A percentile compares a stretch with the other conserved stretches of the same genome.
Evolutionary conservation across 768 basidiomycete genomes (phyloP).

Genomic region (Phaffia australis): DNA sequence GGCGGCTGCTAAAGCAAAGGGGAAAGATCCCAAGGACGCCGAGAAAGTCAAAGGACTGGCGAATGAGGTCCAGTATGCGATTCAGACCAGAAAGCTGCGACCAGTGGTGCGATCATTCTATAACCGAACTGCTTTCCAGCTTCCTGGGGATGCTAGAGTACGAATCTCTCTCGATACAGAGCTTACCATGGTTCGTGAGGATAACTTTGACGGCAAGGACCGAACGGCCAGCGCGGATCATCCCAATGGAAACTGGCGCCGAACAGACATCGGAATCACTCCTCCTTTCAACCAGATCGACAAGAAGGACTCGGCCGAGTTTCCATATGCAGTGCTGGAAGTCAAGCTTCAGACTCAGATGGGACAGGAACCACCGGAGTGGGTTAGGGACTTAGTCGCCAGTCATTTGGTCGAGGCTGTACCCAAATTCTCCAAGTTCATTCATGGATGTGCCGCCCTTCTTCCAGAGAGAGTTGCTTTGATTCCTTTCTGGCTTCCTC

Average conservation of each 20-base stretch:
- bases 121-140: slow-evolving; percentile 96
- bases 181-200: slow-evolving; percentile 85
- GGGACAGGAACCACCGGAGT: slow-evolving; percentile 88
- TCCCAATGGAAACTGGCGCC: slow-evolving; percentile 72
- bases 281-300: slow-evolving; percentile 65
- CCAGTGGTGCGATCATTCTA: slow-evolving; percentile 97
- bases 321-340: slow-evolving; percentile 95
- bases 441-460: slow-evolving; percentile 89
- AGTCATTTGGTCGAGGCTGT: slow-evolving; percentile 94
- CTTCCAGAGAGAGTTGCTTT: slow-evolving; percentile 86
- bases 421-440: slow-evolving; percentile 90
- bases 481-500: slow-evolving; percentile 76
- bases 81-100: slow-evolving; percentile 64
- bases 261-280: slow-evolving; percentile 57
- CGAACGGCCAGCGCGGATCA: slow-evolving; percentile 43
- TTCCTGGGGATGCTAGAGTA: slow-evolving; percentile 95
- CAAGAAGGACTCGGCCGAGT: slow-evolving; percentile 74
- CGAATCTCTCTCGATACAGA: slow-evolving; percentile 98
- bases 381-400: slow-evolving; percentile 92
- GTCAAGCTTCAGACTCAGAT: slow-evolving; percentile 94
- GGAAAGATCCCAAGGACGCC: slow-evolving; percentile 85
- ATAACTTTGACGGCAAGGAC: slow-evolving; percentile 76
- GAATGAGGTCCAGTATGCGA: slow-evolving; percentile 88
- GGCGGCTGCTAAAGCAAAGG: slow-evolving; percentile 59
- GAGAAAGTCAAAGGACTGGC: slow-evolving; percentile 92